Percentiles rank a stretch among this genome's conserved stretches.
Evolutionary conservation across 352 stramenopile genomes (phyloP).

Genomic region (Plasmopara muralis): DNA sequence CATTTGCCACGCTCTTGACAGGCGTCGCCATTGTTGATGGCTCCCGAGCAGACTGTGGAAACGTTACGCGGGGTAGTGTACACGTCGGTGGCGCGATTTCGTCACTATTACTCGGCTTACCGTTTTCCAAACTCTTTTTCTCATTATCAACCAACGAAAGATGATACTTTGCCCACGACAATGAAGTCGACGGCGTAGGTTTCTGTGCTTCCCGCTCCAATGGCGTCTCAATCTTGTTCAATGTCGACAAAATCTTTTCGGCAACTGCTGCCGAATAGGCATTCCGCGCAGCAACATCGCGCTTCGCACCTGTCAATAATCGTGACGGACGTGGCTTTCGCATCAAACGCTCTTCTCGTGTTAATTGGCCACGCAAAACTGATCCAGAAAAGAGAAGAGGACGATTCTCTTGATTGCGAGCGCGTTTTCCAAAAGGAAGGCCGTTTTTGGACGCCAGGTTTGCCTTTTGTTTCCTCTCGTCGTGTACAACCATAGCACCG

Average conservation of each 20-base stretch:
- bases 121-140: constrained; percentile 13
- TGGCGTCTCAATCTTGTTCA: constrained; percentile 79
- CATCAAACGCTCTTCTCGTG: constrained; percentile 43
- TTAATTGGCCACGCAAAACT: constrained; percentile 29
- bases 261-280: constrained; percentile 71
- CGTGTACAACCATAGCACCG: constrained; percentile 15
- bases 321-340: constrained; percentile 61
- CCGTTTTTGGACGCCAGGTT: constrained; percentile 18
- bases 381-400: constrained; percentile 34
- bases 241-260: constrained; percentile 69
- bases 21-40: constrained; percentile 11
- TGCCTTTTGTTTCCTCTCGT: constrained; percentile 13
- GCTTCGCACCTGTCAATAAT: constrained; percentile 63
- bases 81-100: constrained; percentile 46
- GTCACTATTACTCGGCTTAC: constrained; percentile 25
- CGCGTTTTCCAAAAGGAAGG: constrained; percentile 40
- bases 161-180: constrained; percentile 85
- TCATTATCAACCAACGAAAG: constrained; percentile 43
- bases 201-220: constrained; percentile 67
- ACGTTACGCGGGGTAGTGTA: constrained; percentile 40
- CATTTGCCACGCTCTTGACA: constrained; percentile 10
- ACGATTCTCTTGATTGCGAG: constrained; percentile 31
- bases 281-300: constrained; percentile 45
- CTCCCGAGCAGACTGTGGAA: constrained; percentile 21
- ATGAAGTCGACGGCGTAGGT: constrained; percentile 63